Conservation (phyloP, 148 eudicot genomes). For the Dysphania ambrosioides region DNA sequence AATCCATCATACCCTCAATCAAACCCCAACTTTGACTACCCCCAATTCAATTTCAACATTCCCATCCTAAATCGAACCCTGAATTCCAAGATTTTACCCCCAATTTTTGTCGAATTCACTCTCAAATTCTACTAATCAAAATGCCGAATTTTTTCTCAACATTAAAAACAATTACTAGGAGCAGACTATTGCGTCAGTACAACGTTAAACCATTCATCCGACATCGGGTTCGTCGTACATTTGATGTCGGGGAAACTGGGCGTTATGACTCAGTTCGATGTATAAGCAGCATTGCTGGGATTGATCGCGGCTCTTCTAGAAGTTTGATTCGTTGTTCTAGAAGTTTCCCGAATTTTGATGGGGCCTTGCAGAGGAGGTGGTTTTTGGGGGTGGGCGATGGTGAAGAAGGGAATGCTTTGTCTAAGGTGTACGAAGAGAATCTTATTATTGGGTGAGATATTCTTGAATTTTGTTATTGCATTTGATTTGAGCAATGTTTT, state of each 20-base stretch:
- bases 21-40: neutral
- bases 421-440: constrained; percentile 72
- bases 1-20: neutral
- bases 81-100: neutral
- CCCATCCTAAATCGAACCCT: neutral
- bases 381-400: constrained; percentile 92
- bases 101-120: neutral
- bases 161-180: constrained; percentile 43
- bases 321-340: constrained; percentile 10
- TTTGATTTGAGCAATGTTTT: neutral
- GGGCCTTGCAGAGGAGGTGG: constrained; percentile 47
- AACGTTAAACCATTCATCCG: constrained; percentile 24
- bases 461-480: neutral
- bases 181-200: constrained; percentile 26
- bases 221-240: constrained; percentile 11
- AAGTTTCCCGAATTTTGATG: neutral
- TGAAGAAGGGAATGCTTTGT: constrained; percentile 59
- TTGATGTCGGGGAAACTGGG: constrained; percentile 12
- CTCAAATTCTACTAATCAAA: neutral
- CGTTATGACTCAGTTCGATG: constrained; percentile 37
- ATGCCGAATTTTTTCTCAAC: constrained; percentile 47
- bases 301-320: constrained; percentile 22
- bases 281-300: constrained; percentile 43
- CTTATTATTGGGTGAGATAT: constrained; percentile 62
- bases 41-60: neutral